Base-by-base conservation (phyloP, 495 filamentous ascomycete genomes). In the Pseudoneurospora amorphoporcata region DNA sequence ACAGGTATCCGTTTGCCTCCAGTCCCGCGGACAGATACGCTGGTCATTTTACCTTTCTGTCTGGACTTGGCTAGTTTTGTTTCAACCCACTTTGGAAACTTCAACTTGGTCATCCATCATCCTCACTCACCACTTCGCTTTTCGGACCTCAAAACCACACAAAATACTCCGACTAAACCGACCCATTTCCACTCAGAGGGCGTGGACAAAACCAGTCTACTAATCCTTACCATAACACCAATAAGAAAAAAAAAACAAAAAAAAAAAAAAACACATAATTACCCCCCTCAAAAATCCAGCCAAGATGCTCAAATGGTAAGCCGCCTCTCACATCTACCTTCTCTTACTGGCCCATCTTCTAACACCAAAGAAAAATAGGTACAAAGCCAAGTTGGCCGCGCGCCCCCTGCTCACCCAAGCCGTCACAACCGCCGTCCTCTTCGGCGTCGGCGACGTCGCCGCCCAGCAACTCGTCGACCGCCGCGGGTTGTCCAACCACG, bases 401-500 rank as follows among this genome's bases (percentile, higher is more conserved):
- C 88, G 90, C 77, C 95, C 95, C 71, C 84, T 98, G 72, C 89
- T 97, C 76, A 98, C 94, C 9, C 92, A 97, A 83, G 91, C 90
- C 79, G 80, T 97, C 72, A 97, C 93, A 68, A 96, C 94, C 39
- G 90, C 91, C 39, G 81, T 97, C 69, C 89, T 99, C 71, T 99
- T 98, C 80, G 94, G 91, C 43, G 90, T 93, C 19, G 95, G 95
- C 73, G 95, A 99, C 82, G 85, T 91, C 70, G 87, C 97, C 70
- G 93, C 95, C n/a, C 95, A 99, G 77, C 95, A 99, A 81, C 86
- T 83, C n/a, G 92, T 99, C 70, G 95, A 98, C 82, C 89, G 88
- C 78, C 87, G 85, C 76, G 94, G 94, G 41, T 73, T 91, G 38
- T 82, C 90, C 68, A 92, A 94, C 73, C 95, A 99, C 77, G 91